Evolutionary conservation across 176 grass and related monocot genomes (phyloP).

Genomic region (Echinochloa phyllopogon): DNA sequence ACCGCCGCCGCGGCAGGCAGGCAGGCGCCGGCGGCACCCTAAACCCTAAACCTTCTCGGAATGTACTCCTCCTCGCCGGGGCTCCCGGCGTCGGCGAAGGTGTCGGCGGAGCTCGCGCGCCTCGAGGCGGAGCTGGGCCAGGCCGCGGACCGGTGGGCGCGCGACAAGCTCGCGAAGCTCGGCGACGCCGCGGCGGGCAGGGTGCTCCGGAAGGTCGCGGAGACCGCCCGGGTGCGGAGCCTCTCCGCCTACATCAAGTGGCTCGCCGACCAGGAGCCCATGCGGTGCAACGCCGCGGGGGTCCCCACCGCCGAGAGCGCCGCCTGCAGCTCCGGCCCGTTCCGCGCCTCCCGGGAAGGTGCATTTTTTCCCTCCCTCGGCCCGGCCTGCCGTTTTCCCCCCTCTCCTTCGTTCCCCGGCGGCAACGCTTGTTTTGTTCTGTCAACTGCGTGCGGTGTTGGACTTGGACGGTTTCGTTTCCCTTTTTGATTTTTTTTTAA

Average conservation of each 20-base stretch:
- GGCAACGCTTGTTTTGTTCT: not conserved
- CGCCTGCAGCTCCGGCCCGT: slow-evolving; percentile 22
- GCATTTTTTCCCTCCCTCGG: not conserved
- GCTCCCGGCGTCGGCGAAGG: not conserved
- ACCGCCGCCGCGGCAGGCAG: too few species aligned
- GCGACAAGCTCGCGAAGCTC: slow-evolving; percentile 26
- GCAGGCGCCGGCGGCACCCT: too few species aligned
- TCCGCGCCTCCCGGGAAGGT: not conserved
- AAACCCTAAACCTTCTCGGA: not conserved
- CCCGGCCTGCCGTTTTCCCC: too few species aligned
- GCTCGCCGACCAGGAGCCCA: not conserved
- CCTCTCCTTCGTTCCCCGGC: too few species aligned
- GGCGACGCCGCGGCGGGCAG: slow-evolving; percentile 3
- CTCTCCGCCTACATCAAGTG: slow-evolving; percentile 31
- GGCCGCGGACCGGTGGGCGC: slow-evolving; percentile 4
- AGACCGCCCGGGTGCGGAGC: not conserved
- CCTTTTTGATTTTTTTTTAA: too few species aligned
- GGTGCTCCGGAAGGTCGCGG: slow-evolving; percentile 25
- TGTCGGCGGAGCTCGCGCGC: slow-evolving; percentile 21
- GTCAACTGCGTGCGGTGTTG: too few species aligned
- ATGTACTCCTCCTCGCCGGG: not conserved
- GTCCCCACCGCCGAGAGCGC: slow-evolving; percentile 41
- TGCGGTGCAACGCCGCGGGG: slow-evolving; percentile 36
- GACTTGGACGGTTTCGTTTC: too few species aligned
- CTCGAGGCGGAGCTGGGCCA: slow-evolving; percentile 29